phyloP scores from a whole-genome alignment of 169 alveolate genomes.

The Neospora caninum region DNA sequence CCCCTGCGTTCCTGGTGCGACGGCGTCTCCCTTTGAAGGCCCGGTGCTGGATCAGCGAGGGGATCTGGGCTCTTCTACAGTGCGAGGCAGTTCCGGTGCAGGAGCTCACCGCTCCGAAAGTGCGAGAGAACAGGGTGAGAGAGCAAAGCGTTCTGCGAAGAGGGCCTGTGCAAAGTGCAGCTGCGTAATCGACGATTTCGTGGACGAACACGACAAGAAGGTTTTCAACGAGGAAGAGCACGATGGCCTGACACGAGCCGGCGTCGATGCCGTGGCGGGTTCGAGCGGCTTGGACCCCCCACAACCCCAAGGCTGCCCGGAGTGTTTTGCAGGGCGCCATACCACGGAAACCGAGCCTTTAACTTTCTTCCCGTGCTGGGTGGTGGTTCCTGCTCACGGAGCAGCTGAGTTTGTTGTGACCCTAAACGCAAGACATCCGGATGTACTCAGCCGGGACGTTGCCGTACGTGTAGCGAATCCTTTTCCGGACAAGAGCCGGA shows the following conservation, averaged over 20 bases:
- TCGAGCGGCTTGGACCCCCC: too few species aligned
- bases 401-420: not conserved
- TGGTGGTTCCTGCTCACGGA: not conserved
- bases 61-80: too few species aligned
- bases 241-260: too few species aligned
- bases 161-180: conserved; percentile 28
- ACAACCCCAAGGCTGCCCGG: too few species aligned
- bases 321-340: too few species aligned
- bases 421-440: not conserved
- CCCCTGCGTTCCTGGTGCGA: not conserved
- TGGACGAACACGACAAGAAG: not conserved
- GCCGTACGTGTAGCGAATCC: conserved; percentile 15
- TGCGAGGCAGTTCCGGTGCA: too few species aligned
- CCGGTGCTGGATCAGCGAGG: too few species aligned
- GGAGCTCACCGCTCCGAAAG: too few species aligned
- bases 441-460: not conserved
- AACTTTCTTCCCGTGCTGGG: not conserved
- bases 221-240: too few species aligned
- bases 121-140: too few species aligned
- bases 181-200: not conserved
- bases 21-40: too few species aligned
- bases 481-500: too few species aligned
- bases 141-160: not conserved
- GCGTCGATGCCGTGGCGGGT: not conserved
- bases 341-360: not conserved